phyloP scores from a whole-genome alignment of 768 basidiomycete genomes.

The Rhizopogon vulgaris region DNA sequence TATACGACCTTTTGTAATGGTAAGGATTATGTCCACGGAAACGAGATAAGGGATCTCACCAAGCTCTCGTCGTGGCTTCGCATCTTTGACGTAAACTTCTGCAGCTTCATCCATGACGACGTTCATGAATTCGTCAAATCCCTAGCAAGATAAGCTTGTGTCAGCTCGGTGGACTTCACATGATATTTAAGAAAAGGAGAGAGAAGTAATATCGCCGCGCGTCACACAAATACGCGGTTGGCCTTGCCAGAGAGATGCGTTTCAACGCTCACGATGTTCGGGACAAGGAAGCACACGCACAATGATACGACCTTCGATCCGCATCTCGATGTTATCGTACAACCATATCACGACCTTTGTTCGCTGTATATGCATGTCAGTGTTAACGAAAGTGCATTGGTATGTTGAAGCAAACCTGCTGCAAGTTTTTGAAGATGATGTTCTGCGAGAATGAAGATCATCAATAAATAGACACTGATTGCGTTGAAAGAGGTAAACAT shows the following conservation, averaged over 20 bases:
- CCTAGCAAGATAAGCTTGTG: slow-evolving; percentile 40
- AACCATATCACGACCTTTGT: slow-evolving; percentile 89
- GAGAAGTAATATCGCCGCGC: slow-evolving; percentile 3
- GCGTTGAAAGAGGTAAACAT: slow-evolving; percentile 25
- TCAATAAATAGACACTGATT: not conserved
- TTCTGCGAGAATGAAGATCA: slow-evolving; percentile 46
- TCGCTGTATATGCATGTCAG: slow-evolving; percentile 43
- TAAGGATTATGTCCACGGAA: slow-evolving; percentile 3
- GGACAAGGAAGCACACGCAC: slow-evolving; percentile 47
- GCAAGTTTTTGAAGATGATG: slow-evolving; percentile 97
- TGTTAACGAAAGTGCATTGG: slow-evolving; percentile 1
- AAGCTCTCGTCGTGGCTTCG: slow-evolving; percentile 76
- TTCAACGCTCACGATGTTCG: slow-evolving; percentile 34
- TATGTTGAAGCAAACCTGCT: slow-evolving; percentile 49
- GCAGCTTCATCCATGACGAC: slow-evolving; percentile 89
- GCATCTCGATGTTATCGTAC: slow-evolving; percentile 95
- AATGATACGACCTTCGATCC: slow-evolving; percentile 93
- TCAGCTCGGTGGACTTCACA: slow-evolving; percentile 16
- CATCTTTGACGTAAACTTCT: slow-evolving; percentile 88
- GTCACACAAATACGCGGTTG: slow-evolving; percentile 9
- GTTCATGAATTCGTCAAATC: slow-evolving; percentile 99
- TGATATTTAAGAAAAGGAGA: slow-evolving; percentile 6
- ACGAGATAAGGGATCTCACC: slow-evolving; percentile 43
- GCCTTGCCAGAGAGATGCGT: slow-evolving; percentile 31
- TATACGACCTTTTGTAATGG: slow-evolving; percentile 65